Evolutionary conservation across 768 basidiomycete genomes (phyloP).

Genomic region (Macrocybe gigantea): DNA sequence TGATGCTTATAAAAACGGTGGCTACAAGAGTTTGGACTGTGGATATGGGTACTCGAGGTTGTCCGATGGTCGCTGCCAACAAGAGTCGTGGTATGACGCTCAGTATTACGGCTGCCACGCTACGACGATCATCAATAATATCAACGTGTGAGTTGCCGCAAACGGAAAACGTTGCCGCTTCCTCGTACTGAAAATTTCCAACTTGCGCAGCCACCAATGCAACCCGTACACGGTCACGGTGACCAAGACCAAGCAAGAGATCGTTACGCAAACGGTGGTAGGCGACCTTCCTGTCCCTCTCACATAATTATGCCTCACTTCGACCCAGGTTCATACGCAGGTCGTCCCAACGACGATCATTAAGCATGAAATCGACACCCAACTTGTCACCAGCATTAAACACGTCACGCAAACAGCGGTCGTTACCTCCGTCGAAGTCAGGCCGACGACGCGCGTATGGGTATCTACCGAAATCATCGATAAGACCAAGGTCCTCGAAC

Average conservation of each 20-base stretch:
- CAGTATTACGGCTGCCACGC: conserved; percentile 35
- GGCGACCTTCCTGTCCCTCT: not conserved
- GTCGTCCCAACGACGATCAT: conserved; percentile 39
- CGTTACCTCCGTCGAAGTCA: conserved; percentile 45
- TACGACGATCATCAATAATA: conserved; percentile 52
- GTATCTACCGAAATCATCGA: conserved; percentile 63
- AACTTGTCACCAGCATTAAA: conserved; percentile 33
- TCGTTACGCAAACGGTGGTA: conserved; percentile 24
- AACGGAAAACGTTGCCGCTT: not conserved
- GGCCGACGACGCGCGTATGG: conserved; percentile 62
- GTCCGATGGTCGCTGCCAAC: conserved; percentile 47
- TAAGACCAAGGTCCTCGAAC: conserved; percentile 46
- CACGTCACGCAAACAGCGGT: conserved; percentile 37
- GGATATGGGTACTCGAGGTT: conserved; percentile 65
- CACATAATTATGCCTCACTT: conserved; percentile 2
- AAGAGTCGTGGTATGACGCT: conserved; percentile 45
- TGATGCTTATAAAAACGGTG: conserved; percentile 51
- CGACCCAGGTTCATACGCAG: conserved; percentile 15
- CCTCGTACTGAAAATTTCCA: conserved; percentile 4
- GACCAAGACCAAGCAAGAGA: conserved; percentile 29
- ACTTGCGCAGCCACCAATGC: conserved; percentile 13
- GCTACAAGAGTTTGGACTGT: conserved; percentile 61
- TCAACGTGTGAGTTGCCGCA: conserved; percentile 6
- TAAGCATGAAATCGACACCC: conserved; percentile 26
- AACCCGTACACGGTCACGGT: conserved; percentile 24